Conservation (phyloP, 78 protist species). For the Corallochytrium limacisporum region DNA sequence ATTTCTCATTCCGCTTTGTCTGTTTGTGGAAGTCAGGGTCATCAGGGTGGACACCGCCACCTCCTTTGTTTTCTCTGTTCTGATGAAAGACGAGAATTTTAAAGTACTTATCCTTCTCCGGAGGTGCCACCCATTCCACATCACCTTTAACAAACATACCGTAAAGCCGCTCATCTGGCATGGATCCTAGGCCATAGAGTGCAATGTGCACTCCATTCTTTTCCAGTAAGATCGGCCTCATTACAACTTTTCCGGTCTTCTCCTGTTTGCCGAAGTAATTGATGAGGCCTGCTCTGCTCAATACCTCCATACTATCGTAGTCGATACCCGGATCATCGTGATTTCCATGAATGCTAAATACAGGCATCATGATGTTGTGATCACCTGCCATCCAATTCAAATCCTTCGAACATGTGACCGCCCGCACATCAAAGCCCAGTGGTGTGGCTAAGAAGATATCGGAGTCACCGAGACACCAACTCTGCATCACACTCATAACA, state of each 20-base stretch:
- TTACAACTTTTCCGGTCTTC: conserved; percentile 46
- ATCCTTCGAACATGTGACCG: neutral
- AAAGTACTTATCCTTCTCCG: conserved; percentile 85
- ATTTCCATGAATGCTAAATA: conserved; percentile 96
- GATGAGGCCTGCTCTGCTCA: conserved; percentile 53
- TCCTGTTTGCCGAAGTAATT: conserved; percentile 82
- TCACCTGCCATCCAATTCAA: conserved; percentile 3
- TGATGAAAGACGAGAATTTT: conserved; percentile 87
- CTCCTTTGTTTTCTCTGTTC: no score
- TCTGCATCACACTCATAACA: conserved; percentile 61
- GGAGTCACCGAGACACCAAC: conserved; percentile 52
- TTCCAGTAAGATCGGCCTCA: conserved; percentile 63
- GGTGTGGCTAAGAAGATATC: conserved; percentile 14
- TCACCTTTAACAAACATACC: no score
- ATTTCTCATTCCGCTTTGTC: no score
- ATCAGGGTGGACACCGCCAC: neutral
- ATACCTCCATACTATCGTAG: conserved; percentile 70
- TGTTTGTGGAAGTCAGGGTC: no score
- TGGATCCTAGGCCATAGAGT: conserved; percentile 87
- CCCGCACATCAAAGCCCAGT: no score
- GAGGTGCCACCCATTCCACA: no score
- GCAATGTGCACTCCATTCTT: conserved; percentile 64
- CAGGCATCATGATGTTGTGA: conserved; percentile 82
- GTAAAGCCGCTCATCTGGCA: conserved; percentile 87
- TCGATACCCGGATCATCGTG: conserved; percentile 96